Conservation (phyloP, 2,329 filamentous ascomycete genomes). For the Penicillium olsonii region DNA sequence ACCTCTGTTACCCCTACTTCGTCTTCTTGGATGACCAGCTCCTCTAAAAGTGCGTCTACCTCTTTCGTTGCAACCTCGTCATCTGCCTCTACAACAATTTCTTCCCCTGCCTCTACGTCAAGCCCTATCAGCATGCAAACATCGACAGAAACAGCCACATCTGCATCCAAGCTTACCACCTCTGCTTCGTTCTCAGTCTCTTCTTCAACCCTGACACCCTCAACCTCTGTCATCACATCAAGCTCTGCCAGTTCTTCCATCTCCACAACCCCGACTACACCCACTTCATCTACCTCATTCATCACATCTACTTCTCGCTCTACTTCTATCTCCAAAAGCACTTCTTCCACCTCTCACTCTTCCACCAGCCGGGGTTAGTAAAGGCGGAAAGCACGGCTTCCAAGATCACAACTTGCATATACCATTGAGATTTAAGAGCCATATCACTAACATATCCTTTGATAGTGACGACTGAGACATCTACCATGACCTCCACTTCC, state of each 20-base stretch:
- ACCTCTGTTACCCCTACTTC: conserved; percentile 18
- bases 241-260: conserved; percentile 20
- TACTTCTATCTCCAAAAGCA: conserved; percentile 10
- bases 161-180: conserved; percentile 7
- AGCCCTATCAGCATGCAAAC: not conserved
- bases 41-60: conserved; percentile 23
- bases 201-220: conserved; percentile 18
- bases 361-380: conserved; percentile 30
- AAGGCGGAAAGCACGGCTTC: conserved; percentile 19
- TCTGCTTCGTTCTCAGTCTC: conserved; percentile 12
- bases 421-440: not conserved
- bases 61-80: conserved; percentile 11
- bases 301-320: conserved; percentile 6
- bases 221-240: conserved; percentile 21
- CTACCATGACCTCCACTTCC: conserved; percentile 1
- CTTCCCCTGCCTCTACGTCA: not conserved
- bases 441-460: not conserved
- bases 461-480: conserved; percentile 10
- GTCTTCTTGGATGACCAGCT: conserved; percentile 25
- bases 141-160: not conserved
- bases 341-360: conserved; percentile 3
- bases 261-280: conserved; percentile 13
- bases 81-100: conserved; percentile 9
- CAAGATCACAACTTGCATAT: conserved; percentile 5
- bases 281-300: conserved; percentile 11